Evolutionary conservation across 106 monocot species (phyloP), one percentile per base, ranked within the genome.

Genomic region (Vanilla planifolia): DNA sequence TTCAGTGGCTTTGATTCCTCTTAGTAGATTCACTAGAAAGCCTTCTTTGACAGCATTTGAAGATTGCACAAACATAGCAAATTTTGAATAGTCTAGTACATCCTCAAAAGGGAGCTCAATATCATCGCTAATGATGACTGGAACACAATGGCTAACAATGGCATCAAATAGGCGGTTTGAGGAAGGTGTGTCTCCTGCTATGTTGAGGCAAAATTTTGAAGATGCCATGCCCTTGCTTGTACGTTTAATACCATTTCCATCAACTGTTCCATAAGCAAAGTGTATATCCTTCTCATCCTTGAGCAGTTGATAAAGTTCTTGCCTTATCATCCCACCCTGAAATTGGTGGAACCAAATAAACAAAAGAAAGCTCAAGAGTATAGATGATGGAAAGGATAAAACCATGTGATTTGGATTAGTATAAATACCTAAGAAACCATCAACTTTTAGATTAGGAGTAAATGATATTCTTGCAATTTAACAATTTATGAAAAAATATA

Each of bases 111-210:
- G 86, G 8, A 90, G 80, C 58, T 96, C 86, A 27, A 96, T 87
- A 8, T 84, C 74, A 48, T 90, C 84, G 29, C 90, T 96, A 33
- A 96, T 72, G 28, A 90, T 65, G 1, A 96, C 90, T 0, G 95
- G 95, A 2, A 90, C 74, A 58, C 95, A 89, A 43, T 80, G 89
- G 48, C 77, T 80, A 15, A 68, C 89, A 2, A 89, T 89, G 56
- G 95, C 80, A 61, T 96, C 86, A 36, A 90, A 90, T 5, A 96
- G 84, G 11, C 90, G 75, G 57, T 87, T 90, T 2, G 95, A 90
- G 3, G 95, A 96, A 5, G 94, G 94, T 0, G 89, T 95, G 60
- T 87, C 90, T 19, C 90, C 95, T 4, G 95, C 95, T 8, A 96
- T 84, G 41, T 72, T 83, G 8, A 90, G 76, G 60, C 90, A 90